Percentiles rank a stretch among this genome's conserved stretches.
Conservation (phyloP, 495 filamentous ascomycete genomes). For the Xylaria scruposa region DNA sequence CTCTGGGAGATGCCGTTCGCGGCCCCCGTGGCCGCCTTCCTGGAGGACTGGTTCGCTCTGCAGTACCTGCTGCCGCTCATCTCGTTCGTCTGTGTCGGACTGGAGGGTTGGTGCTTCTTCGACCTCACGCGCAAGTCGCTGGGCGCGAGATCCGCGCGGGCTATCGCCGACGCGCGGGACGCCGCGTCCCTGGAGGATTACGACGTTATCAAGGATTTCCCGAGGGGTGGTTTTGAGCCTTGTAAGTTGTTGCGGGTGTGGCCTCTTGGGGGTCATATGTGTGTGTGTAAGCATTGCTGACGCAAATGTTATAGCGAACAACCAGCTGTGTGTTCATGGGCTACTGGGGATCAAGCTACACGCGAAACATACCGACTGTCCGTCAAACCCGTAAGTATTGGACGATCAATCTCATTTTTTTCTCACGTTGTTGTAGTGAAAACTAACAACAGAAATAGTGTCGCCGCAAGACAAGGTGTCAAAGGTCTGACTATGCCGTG, state of each 20-base stretch:
- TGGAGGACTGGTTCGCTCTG: conserved; percentile 28
- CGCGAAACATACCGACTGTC: conserved; percentile 20
- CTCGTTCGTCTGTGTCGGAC: conserved; percentile 32
- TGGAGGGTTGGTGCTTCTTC: conserved; percentile 31
- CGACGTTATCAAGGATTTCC: conserved; percentile 30
- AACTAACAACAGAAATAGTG: conserved; percentile 14
- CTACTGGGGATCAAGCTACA: conserved; percentile 27
- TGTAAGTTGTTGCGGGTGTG: not conserved
- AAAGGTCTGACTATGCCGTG: conserved; percentile 29
- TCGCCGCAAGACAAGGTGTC: not conserved
- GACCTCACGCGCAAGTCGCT: conserved; percentile 31
- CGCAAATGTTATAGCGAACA: conserved; percentile 19
- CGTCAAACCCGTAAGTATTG: conserved; percentile 22
- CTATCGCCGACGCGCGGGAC: conserved; percentile 27
- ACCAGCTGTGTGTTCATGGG: conserved; percentile 33
- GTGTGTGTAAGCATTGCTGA: not conserved
- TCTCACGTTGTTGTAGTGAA: not conserved
- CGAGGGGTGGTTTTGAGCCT: conserved; percentile 28
- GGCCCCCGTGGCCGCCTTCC: conserved; percentile 13
- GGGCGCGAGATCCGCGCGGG: conserved; percentile 30
- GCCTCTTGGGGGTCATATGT: not conserved
- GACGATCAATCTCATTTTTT: not conserved
- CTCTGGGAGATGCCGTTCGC: conserved; percentile 24
- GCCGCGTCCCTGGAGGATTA: conserved; percentile 29
- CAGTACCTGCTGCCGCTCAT: conserved; percentile 29